A percentile compares a stretch with the other conserved stretches of the same genome.
Conservation (phyloP, 164 flowering plant genomes). For the Umbilicus rupestris region DNA sequence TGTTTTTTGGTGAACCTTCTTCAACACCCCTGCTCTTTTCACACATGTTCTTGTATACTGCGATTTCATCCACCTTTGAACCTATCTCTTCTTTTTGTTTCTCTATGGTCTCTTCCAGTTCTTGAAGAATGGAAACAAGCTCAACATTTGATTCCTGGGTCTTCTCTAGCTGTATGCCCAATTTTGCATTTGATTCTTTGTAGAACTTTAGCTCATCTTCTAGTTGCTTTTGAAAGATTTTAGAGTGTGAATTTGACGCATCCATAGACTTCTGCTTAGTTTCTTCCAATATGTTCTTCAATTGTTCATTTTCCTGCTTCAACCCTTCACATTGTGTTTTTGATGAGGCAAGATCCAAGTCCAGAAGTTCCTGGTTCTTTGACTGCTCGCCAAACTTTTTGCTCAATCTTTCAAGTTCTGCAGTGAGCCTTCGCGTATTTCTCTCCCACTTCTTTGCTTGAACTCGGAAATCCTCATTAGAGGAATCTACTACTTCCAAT, state of each 20-base stretch:
- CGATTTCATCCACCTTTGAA: neutral
- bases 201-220: slow-evolving; percentile 55
- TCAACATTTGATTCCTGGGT: slow-evolving; percentile 80
- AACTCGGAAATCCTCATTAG: slow-evolving; percentile 51
- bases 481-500: slow-evolving; percentile 49
- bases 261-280: slow-evolving; percentile 24
- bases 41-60: neutral
- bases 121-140: slow-evolving; percentile 76
- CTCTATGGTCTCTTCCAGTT: slow-evolving; percentile 64
- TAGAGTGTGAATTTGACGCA: slow-evolving; percentile 19
- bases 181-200: slow-evolving; percentile 43
- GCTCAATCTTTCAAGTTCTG: slow-evolving; percentile 40
- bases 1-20: neutral
- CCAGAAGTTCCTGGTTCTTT: slow-evolving; percentile 28
- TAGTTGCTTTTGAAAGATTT: slow-evolving; percentile 36
- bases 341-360: slow-evolving; percentile 54
- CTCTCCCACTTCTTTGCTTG: slow-evolving; percentile 76
- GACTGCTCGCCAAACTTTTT: slow-evolving; percentile 44
- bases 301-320: slow-evolving; percentile 44
- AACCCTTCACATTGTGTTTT: slow-evolving; percentile 38
- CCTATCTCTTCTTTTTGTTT: slow-evolving; percentile 47
- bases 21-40: neutral
- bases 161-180: slow-evolving; percentile 44
- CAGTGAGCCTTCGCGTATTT: slow-evolving; percentile 46
- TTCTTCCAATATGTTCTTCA: slow-evolving; percentile 35